Base-by-base conservation (phyloP, 164 flowering plant genomes). In the Chimonanthus praecox region DNA sequence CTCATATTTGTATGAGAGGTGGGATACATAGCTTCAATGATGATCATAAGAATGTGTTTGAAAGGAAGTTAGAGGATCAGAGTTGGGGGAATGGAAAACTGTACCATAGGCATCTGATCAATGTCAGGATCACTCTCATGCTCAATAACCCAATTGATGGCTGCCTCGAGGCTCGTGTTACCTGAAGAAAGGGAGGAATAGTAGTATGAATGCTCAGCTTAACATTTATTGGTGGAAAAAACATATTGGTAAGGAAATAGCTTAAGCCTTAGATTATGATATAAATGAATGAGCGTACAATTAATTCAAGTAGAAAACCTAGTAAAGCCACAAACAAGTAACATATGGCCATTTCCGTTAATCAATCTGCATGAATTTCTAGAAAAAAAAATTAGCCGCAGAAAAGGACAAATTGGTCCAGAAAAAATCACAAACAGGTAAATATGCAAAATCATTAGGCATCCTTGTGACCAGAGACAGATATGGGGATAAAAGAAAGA, bases 61-160 rank as follows among this genome's bases (percentile, higher is more conserved):
- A 6, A 54, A 54, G 60, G 16, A 54, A n/a, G 16, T 33, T 66
- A 66, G 68, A 68, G 9, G 47, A n/a, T 61, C 44, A 51, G n/a
- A 13, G 33, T 69, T n/a, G 51, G 21, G 21, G 68, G 46, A 71
- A 66, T 3, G 46, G 67, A 44, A 51, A 44, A 83, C 15, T 82
- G 64, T 89, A 95, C 99, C 97, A 85, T 20, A 20, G 97, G 99
- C 94, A 93, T 88, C 78, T 90, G 73, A 82, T 95, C 98, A 76
- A 95, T 90, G 78, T 95, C 97, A 6, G 89, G 68, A 77, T 95
- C 99, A 86, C 84, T 82, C 77, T 93, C 99, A 84, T 95, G 99
- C 75, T 95, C 99, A 68, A 92, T 94, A 58, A 92, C 83, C 99
- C 99, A 95, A 80, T 86, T 92, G 8, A 90, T 83, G 72, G 98